Percentiles rank a stretch among this genome's conserved stretches.
Conservation (phyloP, 495 filamentous ascomycete genomes). For the Hypoxylon perforatum region DNA sequence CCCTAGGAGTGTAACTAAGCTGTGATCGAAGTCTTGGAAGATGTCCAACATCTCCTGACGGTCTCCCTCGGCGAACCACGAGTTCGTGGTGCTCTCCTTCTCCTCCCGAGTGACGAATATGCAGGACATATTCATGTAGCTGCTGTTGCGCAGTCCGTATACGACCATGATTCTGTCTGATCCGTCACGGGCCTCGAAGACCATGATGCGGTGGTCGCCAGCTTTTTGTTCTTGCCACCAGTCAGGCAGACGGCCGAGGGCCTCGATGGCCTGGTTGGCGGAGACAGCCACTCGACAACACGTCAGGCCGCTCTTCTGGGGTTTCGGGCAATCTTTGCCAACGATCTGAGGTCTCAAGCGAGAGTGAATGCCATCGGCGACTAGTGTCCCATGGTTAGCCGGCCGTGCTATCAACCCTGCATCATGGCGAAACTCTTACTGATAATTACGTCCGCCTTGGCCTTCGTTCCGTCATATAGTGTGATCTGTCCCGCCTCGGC, state of each 20-base stretch:
- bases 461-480: slow-evolving; percentile 48
- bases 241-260: slow-evolving; percentile 37
- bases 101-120: slow-evolving; percentile 37
- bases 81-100: slow-evolving; percentile 36
- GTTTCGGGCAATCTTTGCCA: slow-evolving; percentile 47
- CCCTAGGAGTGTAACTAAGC: slow-evolving; percentile 44
- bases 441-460: slow-evolving; percentile 58
- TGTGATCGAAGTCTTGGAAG: slow-evolving; percentile 51
- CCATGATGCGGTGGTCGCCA: slow-evolving; percentile 47
- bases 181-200: slow-evolving; percentile 48
- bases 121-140: slow-evolving; percentile 47
- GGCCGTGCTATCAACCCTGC: background rate
- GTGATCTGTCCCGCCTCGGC: slow-evolving; percentile 51
- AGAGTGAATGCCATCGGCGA: slow-evolving; percentile 64
- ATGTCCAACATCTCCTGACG: slow-evolving; percentile 50
- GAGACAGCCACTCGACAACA: slow-evolving; percentile 64
- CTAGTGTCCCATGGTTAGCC: slow-evolving; percentile 18
- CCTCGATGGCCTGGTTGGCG: slow-evolving; percentile 52
- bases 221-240: slow-evolving; percentile 46
- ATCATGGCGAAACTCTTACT: slow-evolving; percentile 33
- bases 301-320: slow-evolving; percentile 61
- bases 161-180: slow-evolving; percentile 58
- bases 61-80: slow-evolving; percentile 48
- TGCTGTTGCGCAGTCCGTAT: slow-evolving; percentile 57
- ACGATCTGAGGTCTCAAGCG: slow-evolving; percentile 51